Percentiles rank a stretch among this genome's conserved stretches.
Conservation (phyloP, 352 stramenopile species). For the Thraustochytrium sp. region DNA sequence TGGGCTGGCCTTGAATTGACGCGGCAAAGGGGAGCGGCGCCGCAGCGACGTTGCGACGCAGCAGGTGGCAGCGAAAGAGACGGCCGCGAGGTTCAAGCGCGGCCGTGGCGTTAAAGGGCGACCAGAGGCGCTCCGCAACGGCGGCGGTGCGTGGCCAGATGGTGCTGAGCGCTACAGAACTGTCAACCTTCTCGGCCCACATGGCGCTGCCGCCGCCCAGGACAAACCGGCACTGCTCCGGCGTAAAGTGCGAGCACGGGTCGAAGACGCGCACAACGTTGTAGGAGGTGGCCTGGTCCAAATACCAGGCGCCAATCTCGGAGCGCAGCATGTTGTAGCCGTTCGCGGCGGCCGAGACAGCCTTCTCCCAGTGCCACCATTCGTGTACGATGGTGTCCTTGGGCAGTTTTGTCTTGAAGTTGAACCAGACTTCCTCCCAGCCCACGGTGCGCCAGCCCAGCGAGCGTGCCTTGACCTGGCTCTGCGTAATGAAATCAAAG, state of each 20-base stretch:
- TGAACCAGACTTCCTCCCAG: conserved; percentile 59
- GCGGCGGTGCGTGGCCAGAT: conserved; percentile 59
- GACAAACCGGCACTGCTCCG: conserved; percentile 41
- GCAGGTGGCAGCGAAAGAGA: conserved; percentile 54
- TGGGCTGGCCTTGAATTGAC: background rate
- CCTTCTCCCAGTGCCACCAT: conserved; percentile 49
- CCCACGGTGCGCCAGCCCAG: conserved; percentile 52
- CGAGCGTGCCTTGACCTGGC: conserved; percentile 47
- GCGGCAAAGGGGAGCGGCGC: conserved; percentile 19
- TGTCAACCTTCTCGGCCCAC: conserved; percentile 55
- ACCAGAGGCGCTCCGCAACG: conserved; percentile 60
- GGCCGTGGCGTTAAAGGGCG: background rate
- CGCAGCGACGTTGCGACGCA: conserved; percentile 49
- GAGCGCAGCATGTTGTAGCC: conserved; percentile 51
- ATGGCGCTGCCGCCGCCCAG: conserved; percentile 58
- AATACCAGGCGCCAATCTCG: conserved; percentile 54
- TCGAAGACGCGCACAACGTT: conserved; percentile 47
- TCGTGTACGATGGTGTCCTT: conserved; percentile 54
- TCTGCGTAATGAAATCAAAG: conserved; percentile 57
- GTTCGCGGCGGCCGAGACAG: conserved; percentile 31
- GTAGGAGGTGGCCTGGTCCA: conserved; percentile 60
- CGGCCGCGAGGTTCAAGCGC: background rate
- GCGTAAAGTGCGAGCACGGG: conserved; percentile 50
- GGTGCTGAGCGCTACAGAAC: conserved; percentile 53
- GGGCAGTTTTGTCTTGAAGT: conserved; percentile 48